Conservation (phyloP, 176 grass and related monocot species). For the Cymbopogon citratus region DNA sequence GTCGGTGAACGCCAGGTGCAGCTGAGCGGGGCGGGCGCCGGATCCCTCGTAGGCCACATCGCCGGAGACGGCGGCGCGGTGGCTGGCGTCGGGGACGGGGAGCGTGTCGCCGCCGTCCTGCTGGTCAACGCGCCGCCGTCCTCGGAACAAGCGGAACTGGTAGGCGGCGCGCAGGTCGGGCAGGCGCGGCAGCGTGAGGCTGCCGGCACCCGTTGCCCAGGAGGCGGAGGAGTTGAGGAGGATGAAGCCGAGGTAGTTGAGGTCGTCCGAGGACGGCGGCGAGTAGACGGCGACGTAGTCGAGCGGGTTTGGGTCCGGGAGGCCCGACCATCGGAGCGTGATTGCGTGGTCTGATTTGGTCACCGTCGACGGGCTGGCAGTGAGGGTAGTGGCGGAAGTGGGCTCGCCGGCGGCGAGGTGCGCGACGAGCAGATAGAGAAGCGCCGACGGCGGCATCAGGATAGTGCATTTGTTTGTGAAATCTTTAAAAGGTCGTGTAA, state of each 20-base stretch:
- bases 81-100: constrained; percentile 34
- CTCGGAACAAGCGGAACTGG: constrained; percentile 71
- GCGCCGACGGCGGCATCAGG: neutral
- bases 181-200: constrained; percentile 52
- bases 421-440: neutral
- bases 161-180: constrained; percentile 72
- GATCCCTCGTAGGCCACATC: constrained; percentile 39
- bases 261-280: constrained; percentile 60
- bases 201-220: constrained; percentile 54
- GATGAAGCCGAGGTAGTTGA: constrained; percentile 77
- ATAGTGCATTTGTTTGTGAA: neutral
- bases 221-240: constrained; percentile 65
- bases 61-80: constrained; percentile 52
- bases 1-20: constrained; percentile 86
- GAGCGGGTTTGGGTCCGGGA: constrained; percentile 58
- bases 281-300: constrained; percentile 90
- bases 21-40: constrained; percentile 40
- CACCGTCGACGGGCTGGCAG: constrained; percentile 29
- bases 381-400: constrained; percentile 37
- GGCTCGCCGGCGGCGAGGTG: constrained; percentile 36
- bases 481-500: neutral
- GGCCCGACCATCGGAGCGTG: constrained; percentile 47
- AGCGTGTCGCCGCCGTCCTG: constrained; percentile 42
- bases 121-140: constrained; percentile 75
- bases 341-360: constrained; percentile 22